A percentile compares a stretch with the other conserved stretches of the same genome.
These are phyloP conservation scores for Gastrolobium villosum DNA, from an alignment of 306 rosid species.

Conservation along the genomic window DNA sequence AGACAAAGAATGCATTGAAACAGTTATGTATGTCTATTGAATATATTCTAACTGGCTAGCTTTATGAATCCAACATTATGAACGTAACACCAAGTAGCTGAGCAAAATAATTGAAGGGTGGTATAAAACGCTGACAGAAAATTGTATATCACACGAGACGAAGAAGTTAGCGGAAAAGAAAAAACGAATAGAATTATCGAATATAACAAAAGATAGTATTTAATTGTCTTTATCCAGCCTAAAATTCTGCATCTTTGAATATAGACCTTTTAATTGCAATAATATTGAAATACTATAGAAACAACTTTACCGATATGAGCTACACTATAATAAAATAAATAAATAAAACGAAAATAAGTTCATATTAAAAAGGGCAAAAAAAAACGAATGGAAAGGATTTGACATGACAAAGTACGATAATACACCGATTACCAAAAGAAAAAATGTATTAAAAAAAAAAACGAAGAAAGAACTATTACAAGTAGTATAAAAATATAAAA, in stretches of 20 bases:
- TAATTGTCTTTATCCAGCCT: not conserved
- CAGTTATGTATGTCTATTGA: conserved; percentile 36
- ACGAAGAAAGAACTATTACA: too few relatives aligned
- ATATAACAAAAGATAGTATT: not conserved
- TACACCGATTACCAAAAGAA: too few relatives aligned
- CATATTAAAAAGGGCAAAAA: not conserved
- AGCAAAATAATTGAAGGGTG: conserved; percentile 29
- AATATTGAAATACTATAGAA: too few relatives aligned
- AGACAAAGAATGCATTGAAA: conserved; percentile 52
- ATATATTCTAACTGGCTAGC: not conserved
- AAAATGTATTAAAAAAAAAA: too few relatives aligned
- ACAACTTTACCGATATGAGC: not conserved
- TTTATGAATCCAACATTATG: conserved; percentile 39
- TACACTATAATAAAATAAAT: not conserved
- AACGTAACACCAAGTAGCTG: conserved; percentile 20
- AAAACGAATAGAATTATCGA: not conserved
- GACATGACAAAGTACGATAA: not conserved
- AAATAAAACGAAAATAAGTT: not conserved
- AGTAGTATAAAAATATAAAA: too few relatives aligned
- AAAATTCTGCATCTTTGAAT: not conserved
- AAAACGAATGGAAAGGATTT: not conserved
- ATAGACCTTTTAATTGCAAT: not conserved
- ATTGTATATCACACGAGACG: not conserved
- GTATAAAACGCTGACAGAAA: not conserved
- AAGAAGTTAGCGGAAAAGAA: not conserved